Evolutionary conservation across 2,329 filamentous ascomycete genomes (phyloP).

Genomic region (Malbranchea zuffiana): DNA sequence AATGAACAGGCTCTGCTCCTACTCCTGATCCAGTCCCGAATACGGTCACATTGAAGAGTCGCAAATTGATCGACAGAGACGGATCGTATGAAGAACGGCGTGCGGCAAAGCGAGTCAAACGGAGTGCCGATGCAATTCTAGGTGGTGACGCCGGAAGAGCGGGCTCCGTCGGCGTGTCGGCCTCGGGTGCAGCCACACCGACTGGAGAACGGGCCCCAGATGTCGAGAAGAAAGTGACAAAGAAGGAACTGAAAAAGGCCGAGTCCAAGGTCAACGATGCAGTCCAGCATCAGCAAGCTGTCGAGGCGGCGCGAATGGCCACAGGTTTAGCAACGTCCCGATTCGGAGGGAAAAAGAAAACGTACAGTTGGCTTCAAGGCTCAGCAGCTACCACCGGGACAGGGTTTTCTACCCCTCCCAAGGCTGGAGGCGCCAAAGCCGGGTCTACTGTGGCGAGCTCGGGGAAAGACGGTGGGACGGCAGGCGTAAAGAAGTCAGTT

Average conservation of each 20-base stretch:
- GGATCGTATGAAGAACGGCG: constrained; percentile 62
- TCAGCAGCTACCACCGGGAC: constrained; percentile 21
- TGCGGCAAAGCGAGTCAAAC: constrained; percentile 54
- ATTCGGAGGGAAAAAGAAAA: constrained; percentile 36
- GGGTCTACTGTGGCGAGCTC: constrained; percentile 8
- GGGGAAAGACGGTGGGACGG: constrained; percentile 21
- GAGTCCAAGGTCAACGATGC: constrained; percentile 64
- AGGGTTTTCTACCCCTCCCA: constrained; percentile 30
- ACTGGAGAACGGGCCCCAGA: constrained; percentile 46
- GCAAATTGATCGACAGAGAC: constrained; percentile 55
- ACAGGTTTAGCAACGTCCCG: constrained; percentile 47
- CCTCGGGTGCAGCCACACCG: constrained; percentile 47
- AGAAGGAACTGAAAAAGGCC: constrained; percentile 78
- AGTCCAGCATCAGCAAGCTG: constrained; percentile 69
- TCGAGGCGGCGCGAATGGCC: constrained; percentile 69
- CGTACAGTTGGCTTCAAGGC: constrained; percentile 39
- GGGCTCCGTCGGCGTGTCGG: constrained; percentile 49
- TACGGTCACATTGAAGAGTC: constrained; percentile 41
- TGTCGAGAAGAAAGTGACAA: constrained; percentile 57
- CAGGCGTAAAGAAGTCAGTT: constrained; percentile 20
- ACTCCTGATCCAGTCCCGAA: constrained; percentile 14
- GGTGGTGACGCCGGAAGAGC: constrained; percentile 42
- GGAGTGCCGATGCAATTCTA: constrained; percentile 44
- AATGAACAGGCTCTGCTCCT: constrained; percentile 1
- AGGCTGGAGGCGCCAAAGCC: constrained; percentile 15